phyloP scores from a whole-genome alignment of 2,329 filamentous ascomycete genomes.

The Microsporum canis region DNA sequence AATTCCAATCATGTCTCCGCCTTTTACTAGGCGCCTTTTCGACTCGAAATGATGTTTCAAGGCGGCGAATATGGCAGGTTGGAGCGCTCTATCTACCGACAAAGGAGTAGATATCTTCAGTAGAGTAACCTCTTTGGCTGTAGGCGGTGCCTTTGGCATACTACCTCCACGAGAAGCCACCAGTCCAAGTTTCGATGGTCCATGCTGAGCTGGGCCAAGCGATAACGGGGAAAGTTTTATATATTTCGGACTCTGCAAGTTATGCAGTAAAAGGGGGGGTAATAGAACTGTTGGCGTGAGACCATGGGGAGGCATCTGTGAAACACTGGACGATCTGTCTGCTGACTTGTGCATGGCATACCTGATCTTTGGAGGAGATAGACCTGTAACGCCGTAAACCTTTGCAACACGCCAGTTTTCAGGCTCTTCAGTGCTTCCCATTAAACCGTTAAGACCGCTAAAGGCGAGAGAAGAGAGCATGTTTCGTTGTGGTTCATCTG shows the following conservation, averaged over 20 bases:
- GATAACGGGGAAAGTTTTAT: constrained; percentile 59
- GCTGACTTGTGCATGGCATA: constrained; percentile 44
- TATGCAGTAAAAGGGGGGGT: constrained; percentile 77
- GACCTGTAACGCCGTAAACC: constrained; percentile 72
- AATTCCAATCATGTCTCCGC: constrained; percentile 78
- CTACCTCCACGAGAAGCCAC: constrained; percentile 37
- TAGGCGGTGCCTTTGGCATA: constrained; percentile 41
- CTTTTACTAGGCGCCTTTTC: constrained; percentile 69
- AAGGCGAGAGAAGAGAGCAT: constrained; percentile 54
- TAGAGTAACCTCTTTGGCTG: constrained; percentile 69
- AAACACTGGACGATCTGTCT: constrained; percentile 45
- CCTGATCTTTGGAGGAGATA: constrained; percentile 43
- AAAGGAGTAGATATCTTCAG: constrained; percentile 81
- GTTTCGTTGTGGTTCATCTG: constrained; percentile 53
- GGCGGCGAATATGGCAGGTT: constrained; percentile 74
- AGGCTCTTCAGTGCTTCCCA: constrained; percentile 42
- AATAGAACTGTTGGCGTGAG: constrained; percentile 57
- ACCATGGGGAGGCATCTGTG: constrained; percentile 35
- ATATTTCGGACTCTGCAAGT: constrained; percentile 67
- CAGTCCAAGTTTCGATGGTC: constrained; percentile 49
- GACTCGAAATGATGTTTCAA: constrained; percentile 81
- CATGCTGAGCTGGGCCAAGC: constrained; percentile 25
- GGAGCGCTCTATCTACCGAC: constrained; percentile 72
- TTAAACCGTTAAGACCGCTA: constrained; percentile 31
- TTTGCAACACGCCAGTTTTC: constrained; percentile 73